Base-by-base conservation (phyloP, 331 rosid species). In the Erythrophleum ivorense region DNA sequence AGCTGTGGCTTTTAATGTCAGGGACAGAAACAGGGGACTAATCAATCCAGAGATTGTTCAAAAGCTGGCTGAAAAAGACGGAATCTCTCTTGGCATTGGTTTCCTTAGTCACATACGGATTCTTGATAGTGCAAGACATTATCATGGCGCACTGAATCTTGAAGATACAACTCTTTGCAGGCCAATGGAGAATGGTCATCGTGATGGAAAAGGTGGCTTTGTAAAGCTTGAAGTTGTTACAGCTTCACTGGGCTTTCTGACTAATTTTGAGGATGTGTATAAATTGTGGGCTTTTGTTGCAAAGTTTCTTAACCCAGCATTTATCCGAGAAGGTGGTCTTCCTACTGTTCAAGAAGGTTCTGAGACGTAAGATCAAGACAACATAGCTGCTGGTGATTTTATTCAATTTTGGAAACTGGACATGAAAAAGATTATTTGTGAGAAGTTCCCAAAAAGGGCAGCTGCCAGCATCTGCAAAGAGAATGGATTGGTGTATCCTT, bases 271-370 rank as follows among this genome's bases (percentile, higher is more conserved):
- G 78, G 99, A 95, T 79, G 97, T 93, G 64, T 89, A 95, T 86
- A 95, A 87, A 88, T 83, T 95, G 78, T 95, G 99, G 99, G 98
- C 91, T 41, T 93, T 95, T 86, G 94, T 93, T 33, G 94, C 95
- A 0, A 95, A 93, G 84, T 93, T 95, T 86, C 97, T 95, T 34
- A 92, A 92, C 84, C 97, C 97, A 5, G 45, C 86, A 49, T 91
- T 89, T 76, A 84, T 88, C 66, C 82, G 77, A 76, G 93, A 90
- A 84, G 94, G 88, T 8, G 76, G 87, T 36, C 97, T 92, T 80
- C 90, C 93, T 38, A 87, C 91, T 36, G 97, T 95, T 66, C 78
- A 91, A 77, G 98, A 92, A 88, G 97, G 86, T n/a, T 75, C 87
- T 0, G 98, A 91, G 91, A 81, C 91, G 43, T 90, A 53, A 92